Evolutionary conservation across 257 asterid species (phyloP), one percentile per base, ranked within the genome.

Genomic region (Solanum arcanum): DNA sequence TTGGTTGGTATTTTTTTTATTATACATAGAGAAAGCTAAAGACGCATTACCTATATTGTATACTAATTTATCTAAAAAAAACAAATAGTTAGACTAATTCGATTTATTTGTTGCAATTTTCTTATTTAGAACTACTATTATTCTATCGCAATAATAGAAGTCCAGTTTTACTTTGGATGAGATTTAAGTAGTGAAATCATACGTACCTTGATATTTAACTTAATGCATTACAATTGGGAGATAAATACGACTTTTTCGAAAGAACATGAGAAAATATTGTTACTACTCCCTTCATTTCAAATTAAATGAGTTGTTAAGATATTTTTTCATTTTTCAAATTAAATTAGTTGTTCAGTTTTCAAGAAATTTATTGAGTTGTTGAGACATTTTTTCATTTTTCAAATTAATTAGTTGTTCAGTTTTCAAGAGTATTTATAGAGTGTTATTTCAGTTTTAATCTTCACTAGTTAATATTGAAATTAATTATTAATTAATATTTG

Each of bases 191-290:
- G 0, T 12, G 1, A 64, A 10, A 64, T 25, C 2, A 1, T 3
- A 64, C 12, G 1, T 2, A 64, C 16, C 5, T 1, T 52, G 3
- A 64, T 64, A 21, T 60, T 64, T 64, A 9, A 64, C 12, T 64
- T 64, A 64, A 25, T 4, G 18, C 33, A 25, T 14, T 64, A 64
- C 0, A 64, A 64, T 2, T 12, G 16, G 33, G 18, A 64, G 35
- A 27, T 56, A 56, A 1, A 56, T 56, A 18, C 2, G 0, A 56
- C 11, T 56, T 56, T 18, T 18, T 56, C 0, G 11, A 18, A 56
- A 56, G 0, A 18, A 56, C n/a, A 18, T 56, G 1, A 0, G 7
- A 0, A 56, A 56, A 56, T 56, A 18, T 56, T 0, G 0, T 37
- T 37, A 5, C 39, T 37, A 6, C 0, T 37, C 39, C 39, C 0